A percentile compares a stretch with the other conserved stretches of the same genome.
These are phyloP conservation scores for Ploettnerulaceae sp. DNA, from an alignment of 2,329 filamentous ascomycete genomes.

Conservation along the genomic window DNA sequence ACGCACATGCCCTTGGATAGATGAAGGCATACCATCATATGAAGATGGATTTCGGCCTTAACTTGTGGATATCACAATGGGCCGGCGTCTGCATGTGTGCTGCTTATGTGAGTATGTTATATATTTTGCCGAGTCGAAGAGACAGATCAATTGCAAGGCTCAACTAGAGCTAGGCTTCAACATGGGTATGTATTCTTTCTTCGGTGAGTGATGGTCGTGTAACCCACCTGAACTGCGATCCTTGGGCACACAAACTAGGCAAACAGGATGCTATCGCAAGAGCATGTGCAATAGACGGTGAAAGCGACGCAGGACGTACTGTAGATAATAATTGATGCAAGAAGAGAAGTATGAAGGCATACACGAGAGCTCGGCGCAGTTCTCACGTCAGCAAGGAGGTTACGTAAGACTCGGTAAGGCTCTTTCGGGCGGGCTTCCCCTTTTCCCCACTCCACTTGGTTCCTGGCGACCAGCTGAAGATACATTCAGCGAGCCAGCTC, in stretches of 20 bases:
- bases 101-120: too few species aligned
- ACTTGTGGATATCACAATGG: neutral
- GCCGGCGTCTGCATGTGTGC: neutral
- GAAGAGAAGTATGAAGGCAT: neutral
- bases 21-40: neutral
- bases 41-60: too few species aligned
- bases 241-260: neutral
- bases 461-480: constrained; percentile 1
- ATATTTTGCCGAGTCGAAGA: too few species aligned
- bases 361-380: neutral
- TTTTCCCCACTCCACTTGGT: neutral
- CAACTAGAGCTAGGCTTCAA: too few species aligned
- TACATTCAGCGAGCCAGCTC: neutral
- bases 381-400: constrained; percentile 7
- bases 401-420: neutral
- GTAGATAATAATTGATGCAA: neutral
- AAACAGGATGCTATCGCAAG: neutral
- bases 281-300: neutral
- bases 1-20: neutral
- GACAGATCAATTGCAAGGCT: too few species aligned
- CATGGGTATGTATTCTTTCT: too few species aligned
- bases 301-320: neutral
- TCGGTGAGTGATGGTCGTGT: constrained; percentile 1
- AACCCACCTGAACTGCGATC: neutral
- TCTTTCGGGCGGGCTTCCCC: neutral